Evolutionary conservation across 495 filamentous ascomycete genomes (phyloP), one percentile per base, ranked within the genome.

Genomic region (Aspergillus panamensis): DNA sequence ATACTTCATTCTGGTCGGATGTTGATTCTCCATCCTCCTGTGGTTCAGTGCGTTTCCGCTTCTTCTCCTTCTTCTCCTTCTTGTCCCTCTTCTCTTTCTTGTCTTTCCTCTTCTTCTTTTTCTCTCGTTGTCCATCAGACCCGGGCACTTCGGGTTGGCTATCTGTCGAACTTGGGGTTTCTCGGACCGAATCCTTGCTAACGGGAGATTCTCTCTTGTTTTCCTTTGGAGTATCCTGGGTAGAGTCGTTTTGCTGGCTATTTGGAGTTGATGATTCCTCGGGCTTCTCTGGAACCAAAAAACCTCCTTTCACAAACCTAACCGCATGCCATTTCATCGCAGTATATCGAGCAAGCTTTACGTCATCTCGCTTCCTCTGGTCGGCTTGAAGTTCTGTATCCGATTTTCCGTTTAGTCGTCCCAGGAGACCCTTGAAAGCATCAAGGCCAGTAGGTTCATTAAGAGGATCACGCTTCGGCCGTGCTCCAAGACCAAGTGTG

Each of bases 361-460:
- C 68, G 59, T 86, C 82, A 20, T 84, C 81, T 59, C 84, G 74
- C 39, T 71, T 78, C 53, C 79, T 74, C 69, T 83, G 76, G 64
- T 96, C 87, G 57, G 81, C 75, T 67, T 84, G 77, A 51, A 93
- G 69, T 53, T 82, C 78, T 25, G 73, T 80, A 55, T 90, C 88
- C 39, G 79, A 84, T 69, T 91, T 95, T 20, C 93, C 93, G 71
- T 97, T 98, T 45, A 98, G 73, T 48, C 93, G 79, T 47, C 94
- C 92, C 17, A 98, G 77, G 2, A 98, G 69, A 56, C 85, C 85
- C 65, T 92, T 89, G 61, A 97, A 91, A 3, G 82, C 87, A 62
- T 91, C 87, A 12, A 96, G 79, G 0, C 92, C 94, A 55, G 88
- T 90, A 58, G 91, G 87, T 51, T 87, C 83, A 48, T 78, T 75